These are phyloP conservation scores for Apiospora phragmitis DNA, from an alignment of 2,329 filamentous ascomycete species.

Conservation along the genomic window DNA sequence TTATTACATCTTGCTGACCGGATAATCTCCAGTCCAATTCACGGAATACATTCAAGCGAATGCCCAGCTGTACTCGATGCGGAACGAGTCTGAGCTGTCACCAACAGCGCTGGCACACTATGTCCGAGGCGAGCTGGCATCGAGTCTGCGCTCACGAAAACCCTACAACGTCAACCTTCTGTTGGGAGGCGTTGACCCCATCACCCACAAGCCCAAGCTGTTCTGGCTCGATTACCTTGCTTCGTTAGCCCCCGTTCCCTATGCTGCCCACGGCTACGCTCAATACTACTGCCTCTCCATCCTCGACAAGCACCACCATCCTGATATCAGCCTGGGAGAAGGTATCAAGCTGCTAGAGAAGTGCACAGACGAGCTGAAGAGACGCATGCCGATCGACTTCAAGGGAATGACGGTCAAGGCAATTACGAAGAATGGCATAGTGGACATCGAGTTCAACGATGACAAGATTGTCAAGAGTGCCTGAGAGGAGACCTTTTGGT, in stretches of 20 bases:
- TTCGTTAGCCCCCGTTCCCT: conserved; percentile 82
- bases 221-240: conserved; percentile 99
- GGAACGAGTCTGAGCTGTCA: conserved; percentile 89
- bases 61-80: conserved; percentile 97
- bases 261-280: conserved; percentile 96
- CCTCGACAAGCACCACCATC: conserved; percentile 97
- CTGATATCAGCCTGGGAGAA: conserved; percentile 84
- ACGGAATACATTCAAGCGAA: conserved; percentile 99
- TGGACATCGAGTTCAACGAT: conserved; percentile 83
- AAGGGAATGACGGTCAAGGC: conserved; percentile 96
- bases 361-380: conserved; percentile 97
- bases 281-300: conserved; percentile 99
- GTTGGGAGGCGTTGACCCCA: conserved; percentile 89
- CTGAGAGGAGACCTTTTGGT: conserved; percentile 35
- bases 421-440: conserved; percentile 90
- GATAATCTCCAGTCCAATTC: conserved; percentile 79
- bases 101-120: conserved; percentile 89
- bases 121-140: conserved; percentile 89
- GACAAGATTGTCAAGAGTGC: conserved; percentile 68
- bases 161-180: conserved; percentile 97
- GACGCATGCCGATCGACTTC: conserved; percentile 96
- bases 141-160: conserved; percentile 84
- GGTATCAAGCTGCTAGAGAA: conserved; percentile 90
- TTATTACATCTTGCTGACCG: neutral
- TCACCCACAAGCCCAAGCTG: conserved; percentile 84